phyloP scores from a whole-genome alignment of 352 stramenopile genomes.

The Halophytophthora batemanensis region DNA sequence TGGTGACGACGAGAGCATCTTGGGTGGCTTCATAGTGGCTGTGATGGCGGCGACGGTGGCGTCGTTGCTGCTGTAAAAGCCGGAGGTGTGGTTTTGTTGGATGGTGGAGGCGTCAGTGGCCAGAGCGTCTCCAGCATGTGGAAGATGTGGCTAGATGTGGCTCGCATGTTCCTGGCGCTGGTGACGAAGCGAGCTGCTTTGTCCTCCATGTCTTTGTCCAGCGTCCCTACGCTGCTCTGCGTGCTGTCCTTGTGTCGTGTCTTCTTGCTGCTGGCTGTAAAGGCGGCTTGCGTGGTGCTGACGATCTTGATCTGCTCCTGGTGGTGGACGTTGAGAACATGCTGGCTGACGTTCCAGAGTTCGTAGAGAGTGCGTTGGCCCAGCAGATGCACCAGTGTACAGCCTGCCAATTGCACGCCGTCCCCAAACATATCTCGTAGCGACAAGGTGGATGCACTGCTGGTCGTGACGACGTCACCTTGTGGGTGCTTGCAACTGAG shows the following conservation, averaged over 20 bases:
- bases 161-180: conserved; percentile 37
- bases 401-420: conserved; percentile 59
- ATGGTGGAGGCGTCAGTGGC: conserved; percentile 5
- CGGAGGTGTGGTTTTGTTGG: conserved; percentile 23
- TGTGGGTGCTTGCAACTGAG: conserved; percentile 36
- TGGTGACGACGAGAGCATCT: no score
- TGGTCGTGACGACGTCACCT: conserved; percentile 4
- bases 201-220: conserved; percentile 50
- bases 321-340: conserved; percentile 42
- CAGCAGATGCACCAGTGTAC: conserved; percentile 53
- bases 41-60: conserved; percentile 4
- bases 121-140: conserved; percentile 38
- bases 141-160: conserved; percentile 34
- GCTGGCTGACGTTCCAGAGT: conserved; percentile 57
- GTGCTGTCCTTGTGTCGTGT: conserved; percentile 11
- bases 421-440: conserved; percentile 49
- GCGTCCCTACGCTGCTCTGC: conserved; percentile 25
- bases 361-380: conserved; percentile 50
- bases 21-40: no score
- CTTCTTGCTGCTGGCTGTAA: conserved; percentile 15
- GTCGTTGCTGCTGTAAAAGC: conserved; percentile 24
- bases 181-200: conserved; percentile 34
- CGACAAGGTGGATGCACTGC: conserved; percentile 6
- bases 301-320: conserved; percentile 28
- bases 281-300: conserved; percentile 7